Evolutionary conservation across 2,329 filamentous ascomycete genomes (phyloP), one percentile per base, ranked within the genome.

Genomic region (Diaporthe australafricana): DNA sequence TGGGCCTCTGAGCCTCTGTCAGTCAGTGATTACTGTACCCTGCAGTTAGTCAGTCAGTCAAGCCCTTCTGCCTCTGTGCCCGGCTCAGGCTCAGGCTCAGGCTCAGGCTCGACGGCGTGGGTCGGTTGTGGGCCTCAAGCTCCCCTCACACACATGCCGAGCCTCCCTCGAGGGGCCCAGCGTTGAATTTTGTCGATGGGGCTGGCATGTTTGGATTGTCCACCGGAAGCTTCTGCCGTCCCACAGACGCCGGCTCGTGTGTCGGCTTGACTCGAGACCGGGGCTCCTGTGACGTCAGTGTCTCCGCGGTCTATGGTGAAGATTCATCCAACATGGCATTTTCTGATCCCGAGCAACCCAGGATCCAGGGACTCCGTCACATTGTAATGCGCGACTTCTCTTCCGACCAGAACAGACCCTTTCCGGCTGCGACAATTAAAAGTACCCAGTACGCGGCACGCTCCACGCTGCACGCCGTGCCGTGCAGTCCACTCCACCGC

Each of bases 241-340:
- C 60, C 60, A 48, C 60, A 32, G 42, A 63, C 42, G 42, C 27
- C 60, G 60, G 27, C 60, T 22, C 35, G 42, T 63, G 42, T 48
- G 60, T 48, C 60, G 60, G 42, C 60, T 63, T 63, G 60, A 63
- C 60, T 63, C 60, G 42, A 63, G 60, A 6, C 27, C 30, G n/a
- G 30, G 60, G 42, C 20, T 63, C 20, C 60, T 48, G 16, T 63
- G 60, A 63, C 60, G 60, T 63, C 60, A 63, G 35, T 48, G 30
- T 42, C 60, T 35, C 42, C 60, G 42, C 42, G 60, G 48, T 63
- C 42, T n/a, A 12, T 48, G 56, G 56, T 47, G 60, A 48, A 48
- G 42, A 63, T 48, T 35, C 42, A 32, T 63, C 30, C 42, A 35
- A 35, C 60, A 35, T 63, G 42, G 42, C 27, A 48, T 63, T 47